Evolutionary conservation across 495 filamentous ascomycete species (phyloP), one percentile per base, ranked within the genome.

Genomic region (Daldinia bambusicola): DNA sequence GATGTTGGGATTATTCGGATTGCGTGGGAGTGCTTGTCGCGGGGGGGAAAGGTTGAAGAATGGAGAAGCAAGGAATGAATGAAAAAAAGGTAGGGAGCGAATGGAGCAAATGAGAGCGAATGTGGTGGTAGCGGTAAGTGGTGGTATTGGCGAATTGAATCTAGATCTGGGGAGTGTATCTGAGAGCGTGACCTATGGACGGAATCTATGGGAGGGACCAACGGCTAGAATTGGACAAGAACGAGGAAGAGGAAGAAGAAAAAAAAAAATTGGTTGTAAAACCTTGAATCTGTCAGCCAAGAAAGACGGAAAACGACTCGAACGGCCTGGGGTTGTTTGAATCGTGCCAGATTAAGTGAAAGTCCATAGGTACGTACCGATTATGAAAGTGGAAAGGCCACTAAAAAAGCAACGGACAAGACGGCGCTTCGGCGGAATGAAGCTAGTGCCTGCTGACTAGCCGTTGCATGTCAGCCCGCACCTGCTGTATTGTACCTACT

Each of bases 271-370:
- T 26, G 53, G 57, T 20, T 22, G 43, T 48, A 68, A 69, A 69
- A 62, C 58, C 62, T 73, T 65, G 69, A 71, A 63, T 67, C 30
- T 32, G 6, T 40, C 56, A 50, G 50, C 70, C 55, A 72, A 65
- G 60, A n/a, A 60, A n/a, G n/a, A n/a, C 37, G 55, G 18, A 48
- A 36, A 59, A 62, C 36, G 61, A 60, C 64, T 53, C 48, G 38
- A 43, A 56, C 26, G 6, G 57, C 34, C 60, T 61, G n/a, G 43
- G 43, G 18, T 48, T 48, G 6, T 16, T 18, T 48, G 30, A 55
- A 61, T 55, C 53, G 59, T 67, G 34, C 63, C 59, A 63, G 55
- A 71, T 69, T 64, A 14, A 71, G 52, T 66, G 52, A 57, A 40
- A 51, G 26, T 30, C n/a, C n/a, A n/a, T n/a, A n/a, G n/a, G n/a